Conservation (phyloP, 1,139 yeast genomes). For the Sugiyamaella paludigena region DNA sequence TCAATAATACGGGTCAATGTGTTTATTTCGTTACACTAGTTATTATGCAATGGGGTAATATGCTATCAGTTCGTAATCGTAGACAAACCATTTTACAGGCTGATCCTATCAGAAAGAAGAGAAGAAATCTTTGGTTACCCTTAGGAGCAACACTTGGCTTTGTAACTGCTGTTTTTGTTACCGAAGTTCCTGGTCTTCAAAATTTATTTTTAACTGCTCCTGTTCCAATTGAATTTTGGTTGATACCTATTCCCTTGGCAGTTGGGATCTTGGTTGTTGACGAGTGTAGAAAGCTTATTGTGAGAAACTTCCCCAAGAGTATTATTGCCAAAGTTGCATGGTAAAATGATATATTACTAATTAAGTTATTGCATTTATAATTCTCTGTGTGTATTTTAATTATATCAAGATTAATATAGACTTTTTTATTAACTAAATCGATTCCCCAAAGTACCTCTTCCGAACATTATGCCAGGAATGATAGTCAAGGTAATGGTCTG, state of each 20-base stretch:
- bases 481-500: too few species aligned
- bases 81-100: slow-evolving; percentile 46
- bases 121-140: slow-evolving; percentile 36
- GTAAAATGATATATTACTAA: slow-evolving; percentile 10
- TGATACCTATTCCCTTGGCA: slow-evolving; percentile 51
- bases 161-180: slow-evolving; percentile 46
- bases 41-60: slow-evolving; percentile 50
- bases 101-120: slow-evolving; percentile 37
- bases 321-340: slow-evolving; percentile 23
- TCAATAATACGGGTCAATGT: slow-evolving; percentile 44
- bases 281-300: slow-evolving; percentile 44
- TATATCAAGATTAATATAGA: not conserved
- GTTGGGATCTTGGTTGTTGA: slow-evolving; percentile 42
- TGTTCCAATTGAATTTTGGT: slow-evolving; percentile 50
- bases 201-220: slow-evolving; percentile 40
- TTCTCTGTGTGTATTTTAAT: not conserved
- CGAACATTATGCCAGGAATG: not conserved
- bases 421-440: not conserved
- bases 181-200: slow-evolving; percentile 48
- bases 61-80: slow-evolving; percentile 49
- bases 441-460: too few species aligned
- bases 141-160: slow-evolving; percentile 44
- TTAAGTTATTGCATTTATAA: not conserved
- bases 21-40: slow-evolving; percentile 52
- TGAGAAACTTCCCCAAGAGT: slow-evolving; percentile 32